Evolutionary conservation across 2,329 filamentous ascomycete species (phyloP), one percentile per base, ranked within the genome.

Genomic region (Fusarium sp.): DNA sequence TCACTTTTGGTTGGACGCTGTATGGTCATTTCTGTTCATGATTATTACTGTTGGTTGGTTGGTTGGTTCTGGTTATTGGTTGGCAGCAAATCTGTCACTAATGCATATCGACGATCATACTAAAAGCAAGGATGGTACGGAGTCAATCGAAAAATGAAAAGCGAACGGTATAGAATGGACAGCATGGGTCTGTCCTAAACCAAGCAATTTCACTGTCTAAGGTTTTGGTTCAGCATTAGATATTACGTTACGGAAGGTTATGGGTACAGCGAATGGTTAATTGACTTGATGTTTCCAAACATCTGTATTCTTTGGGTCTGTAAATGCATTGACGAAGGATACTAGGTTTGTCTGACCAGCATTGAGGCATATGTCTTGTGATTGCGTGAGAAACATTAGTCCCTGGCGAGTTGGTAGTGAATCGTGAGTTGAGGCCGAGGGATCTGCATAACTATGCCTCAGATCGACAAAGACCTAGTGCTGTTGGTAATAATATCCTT

Each of bases 141-240:
- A 55, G 62, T 73, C 59, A 61, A 47, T 57, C 38, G 49, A 69
- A 62, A n/a, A 61, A 56, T 54, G 55, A 69, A 71, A 72, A 69
- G 57, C 39, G 45, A 70, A 61, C 10, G 61, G 65, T 53, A 65
- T 72, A 72, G 71, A 74, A 57, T 64, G 53, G 61, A 67, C 47
- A 62, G 64, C 46, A 26, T 62, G 24, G 9, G 56, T 44, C 28
- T 71, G 57, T 51, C 50, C 42, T 43, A 26, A 46, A 56, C 34
- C 40, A 54, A 60, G 44, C 36, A 15, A 43, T 33, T 19, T 40
- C 14, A 33, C 31, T 38, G 44, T 46, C 21, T 57, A 14, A 13
- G 60, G 42, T 57, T 51, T 42, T 57, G 52, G 55, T 51, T 65
- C 49, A 47, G 45, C 38, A 62, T 63, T 64, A 74, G 62, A 73